A percentile compares a stretch with the other conserved stretches of the same genome.
phyloP scores from a whole-genome alignment of 116 monocot species.

The Trichopus zeylanicus region DNA sequence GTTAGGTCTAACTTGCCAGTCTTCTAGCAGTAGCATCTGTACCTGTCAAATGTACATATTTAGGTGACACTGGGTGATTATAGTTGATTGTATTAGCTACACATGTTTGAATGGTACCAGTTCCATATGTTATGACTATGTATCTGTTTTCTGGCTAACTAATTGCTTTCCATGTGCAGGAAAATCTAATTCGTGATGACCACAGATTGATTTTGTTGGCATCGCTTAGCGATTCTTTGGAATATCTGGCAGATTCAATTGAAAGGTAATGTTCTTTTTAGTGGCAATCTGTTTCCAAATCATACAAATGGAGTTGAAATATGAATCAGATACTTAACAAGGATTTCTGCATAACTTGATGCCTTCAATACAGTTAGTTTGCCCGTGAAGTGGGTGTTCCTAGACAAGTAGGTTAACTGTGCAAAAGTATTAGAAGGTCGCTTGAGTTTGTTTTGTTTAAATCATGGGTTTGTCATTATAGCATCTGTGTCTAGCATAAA shows the following conservation, averaged over 20 bases:
- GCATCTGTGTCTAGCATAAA: neutral
- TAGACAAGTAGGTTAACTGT: neutral
- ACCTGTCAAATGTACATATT: no score
- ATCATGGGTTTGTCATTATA: neutral
- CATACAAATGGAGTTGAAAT: no score
- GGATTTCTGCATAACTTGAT: no score
- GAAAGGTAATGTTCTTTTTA: conserved; percentile 53
- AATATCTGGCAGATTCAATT: conserved; percentile 90
- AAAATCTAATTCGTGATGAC: conserved; percentile 94
- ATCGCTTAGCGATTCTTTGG: conserved; percentile 96
- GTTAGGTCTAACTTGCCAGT: no score
- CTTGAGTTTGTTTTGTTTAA: neutral
- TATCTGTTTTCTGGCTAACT: no score
- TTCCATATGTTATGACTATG: no score
- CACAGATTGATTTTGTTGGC: conserved; percentile 85
- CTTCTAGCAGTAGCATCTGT: no score
- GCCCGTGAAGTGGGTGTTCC: neutral
- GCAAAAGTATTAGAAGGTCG: neutral
- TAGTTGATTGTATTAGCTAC: no score
- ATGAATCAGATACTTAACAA: no score
- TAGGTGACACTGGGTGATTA: no score
- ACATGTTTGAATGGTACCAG: neutral
- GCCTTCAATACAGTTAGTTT: no score
- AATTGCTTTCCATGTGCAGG: conserved; percentile 58
- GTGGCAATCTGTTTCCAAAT: no score